Percentiles rank a stretch among this genome's conserved stretches.
Conservation (phyloP, 2,329 filamentous ascomycete genomes). For the Penicillium thymicola region DNA sequence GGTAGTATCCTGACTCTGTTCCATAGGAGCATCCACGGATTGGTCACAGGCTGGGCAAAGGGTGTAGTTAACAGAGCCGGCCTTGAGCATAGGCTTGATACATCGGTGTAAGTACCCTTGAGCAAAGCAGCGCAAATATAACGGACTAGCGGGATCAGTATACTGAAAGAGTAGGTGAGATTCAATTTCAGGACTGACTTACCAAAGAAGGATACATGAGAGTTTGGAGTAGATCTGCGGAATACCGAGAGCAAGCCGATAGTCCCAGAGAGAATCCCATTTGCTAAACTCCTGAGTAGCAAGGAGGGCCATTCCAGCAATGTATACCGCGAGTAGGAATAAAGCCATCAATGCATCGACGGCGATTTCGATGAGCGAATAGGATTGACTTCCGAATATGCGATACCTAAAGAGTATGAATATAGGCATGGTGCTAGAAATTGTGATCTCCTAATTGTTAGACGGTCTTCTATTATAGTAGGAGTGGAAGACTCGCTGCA, state of each 20-base stretch:
- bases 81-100: not conserved
- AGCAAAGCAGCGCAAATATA: not conserved
- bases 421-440: not conserved
- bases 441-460: not conserved
- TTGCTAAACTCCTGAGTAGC: not conserved
- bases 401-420: not conserved
- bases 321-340: not conserved
- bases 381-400: not conserved
- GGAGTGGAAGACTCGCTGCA: not conserved
- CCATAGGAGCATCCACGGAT: not conserved
- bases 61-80: not conserved
- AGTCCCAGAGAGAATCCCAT: not conserved
- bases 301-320: not conserved
- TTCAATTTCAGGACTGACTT: not conserved
- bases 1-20: not conserved
- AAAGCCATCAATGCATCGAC: not conserved
- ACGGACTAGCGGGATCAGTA: not conserved
- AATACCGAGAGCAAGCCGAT: not conserved
- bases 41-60: not conserved
- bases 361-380: not conserved
- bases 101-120: not conserved
- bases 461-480: not conserved
- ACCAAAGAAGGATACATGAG: not conserved
- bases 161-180: no score
- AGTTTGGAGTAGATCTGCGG: slow-evolving; percentile 3